These are phyloP conservation scores for Nothophaeocryptopus gaeumannii DNA, from an alignment of 2,329 filamentous ascomycete species.

Conservation along the genomic window DNA sequence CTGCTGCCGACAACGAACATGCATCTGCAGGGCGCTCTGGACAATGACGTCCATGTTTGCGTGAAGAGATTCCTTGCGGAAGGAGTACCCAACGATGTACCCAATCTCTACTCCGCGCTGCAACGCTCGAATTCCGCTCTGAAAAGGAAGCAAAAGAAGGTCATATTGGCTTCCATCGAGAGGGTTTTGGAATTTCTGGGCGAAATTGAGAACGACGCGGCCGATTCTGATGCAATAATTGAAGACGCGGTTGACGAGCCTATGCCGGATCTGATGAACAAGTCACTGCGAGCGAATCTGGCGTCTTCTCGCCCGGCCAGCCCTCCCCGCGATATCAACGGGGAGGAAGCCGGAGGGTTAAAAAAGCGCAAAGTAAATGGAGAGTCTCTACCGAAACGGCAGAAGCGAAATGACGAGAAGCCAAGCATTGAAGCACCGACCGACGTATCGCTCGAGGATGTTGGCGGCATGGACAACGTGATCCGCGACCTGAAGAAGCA, in stretches of 20 bases:
- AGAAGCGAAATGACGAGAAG: constrained; percentile 44
- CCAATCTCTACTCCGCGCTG: constrained; percentile 70
- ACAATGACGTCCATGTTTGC: constrained; percentile 56
- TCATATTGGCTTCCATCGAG: constrained; percentile 82
- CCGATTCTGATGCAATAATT: constrained; percentile 53
- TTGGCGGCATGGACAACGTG: constrained; percentile 74
- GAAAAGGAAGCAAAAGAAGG: constrained; percentile 74
- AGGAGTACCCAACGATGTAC: constrained; percentile 26
- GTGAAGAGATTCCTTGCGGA: constrained; percentile 29
- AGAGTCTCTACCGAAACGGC: constrained; percentile 65
- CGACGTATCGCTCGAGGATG: constrained; percentile 65
- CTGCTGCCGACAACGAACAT: too few species aligned
- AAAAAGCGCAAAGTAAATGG: constrained; percentile 59
- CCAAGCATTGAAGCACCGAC: constrained; percentile 57
- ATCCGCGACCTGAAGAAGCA: constrained; percentile 67
- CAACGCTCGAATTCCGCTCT: constrained; percentile 83
- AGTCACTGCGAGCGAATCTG: constrained; percentile 42
- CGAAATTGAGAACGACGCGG: constrained; percentile 57
- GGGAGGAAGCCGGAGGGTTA: constrained; percentile 35
- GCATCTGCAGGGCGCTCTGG: constrained; percentile 27
- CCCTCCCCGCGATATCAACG: constrained; percentile 20
- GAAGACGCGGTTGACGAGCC: constrained; percentile 35
- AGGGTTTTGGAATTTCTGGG: constrained; percentile 72
- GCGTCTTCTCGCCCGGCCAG: constrained; percentile 10
- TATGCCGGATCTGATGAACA: constrained; percentile 58